Base-by-base conservation (phyloP, 306 rosid genomes). In the Hippophae tibetana region DNA sequence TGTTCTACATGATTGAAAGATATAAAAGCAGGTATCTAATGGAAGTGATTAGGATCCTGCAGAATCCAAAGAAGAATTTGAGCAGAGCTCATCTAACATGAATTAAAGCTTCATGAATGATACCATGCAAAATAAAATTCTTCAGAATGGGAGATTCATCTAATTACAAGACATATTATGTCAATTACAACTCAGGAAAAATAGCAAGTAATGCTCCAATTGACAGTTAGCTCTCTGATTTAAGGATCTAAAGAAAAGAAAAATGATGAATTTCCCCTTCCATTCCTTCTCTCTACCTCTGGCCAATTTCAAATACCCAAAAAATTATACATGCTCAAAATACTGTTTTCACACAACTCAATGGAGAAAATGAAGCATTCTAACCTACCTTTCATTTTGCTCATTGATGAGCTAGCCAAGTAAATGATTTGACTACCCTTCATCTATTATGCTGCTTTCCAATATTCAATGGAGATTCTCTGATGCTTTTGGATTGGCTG, bases 381-480 rank as follows among this genome's bases (percentile, higher is more conserved):
- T 31, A 31, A 31, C 64, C 67, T 49, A 69, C 74, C 71, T 78
- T 69, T 67, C 70, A 60, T 71, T 25, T 10, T 31, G 38, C 38
- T 2, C 5, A 71, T 74, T 65, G 38, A 31, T 18, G 23, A 18
- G 23, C 23, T 18, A 18, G 23, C 23, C 23, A 18, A 18, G 23
- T 18, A 18, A 18, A 18, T 18, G 23, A 18, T 18, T 18, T 18
- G 23, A 18, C 23, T 18, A 18, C 23, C 38, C 38, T 83, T 64
- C 84, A 76, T 6, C 51, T 69, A 13, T 53, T 31, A 31, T 4
- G 88, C 85, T 87, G 86, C 77, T 76, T 87, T 46, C 94, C 78
- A 1, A 82, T 70, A 54, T 82, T 85, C 72, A 86, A 69, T 53
- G 97, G 90, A 54, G 95, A 82, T 27, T 81, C 89, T 65, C 89